Evolutionary conservation across 2,329 filamentous ascomycete species (phyloP).

Genomic region (Leptographium lundbergii): DNA sequence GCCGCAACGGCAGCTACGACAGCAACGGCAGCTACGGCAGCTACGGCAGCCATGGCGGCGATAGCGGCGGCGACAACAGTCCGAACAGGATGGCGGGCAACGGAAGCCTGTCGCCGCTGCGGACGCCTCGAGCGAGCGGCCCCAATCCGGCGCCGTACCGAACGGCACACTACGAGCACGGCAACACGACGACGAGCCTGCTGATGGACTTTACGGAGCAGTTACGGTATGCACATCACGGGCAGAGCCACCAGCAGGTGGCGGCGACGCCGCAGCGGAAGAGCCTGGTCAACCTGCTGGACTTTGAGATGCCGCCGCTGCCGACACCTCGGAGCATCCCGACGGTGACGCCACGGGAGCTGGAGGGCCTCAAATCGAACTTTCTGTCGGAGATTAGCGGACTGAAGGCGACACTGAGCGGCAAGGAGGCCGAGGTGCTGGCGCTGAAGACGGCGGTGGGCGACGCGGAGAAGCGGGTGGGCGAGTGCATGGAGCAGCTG

Average conservation of each 20-base stretch:
- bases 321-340: conserved; percentile 88
- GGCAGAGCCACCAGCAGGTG: conserved; percentile 13
- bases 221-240: conserved; percentile 29
- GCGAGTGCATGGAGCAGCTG: conserved; percentile 70
- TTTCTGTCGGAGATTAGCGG: conserved; percentile 90
- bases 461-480: conserved; percentile 85
- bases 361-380: conserved; percentile 82
- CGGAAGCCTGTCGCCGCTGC: conserved; percentile 27
- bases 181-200: conserved; percentile 63
- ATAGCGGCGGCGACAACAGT: conserved; percentile 27
- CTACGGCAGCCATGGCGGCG: background rate
- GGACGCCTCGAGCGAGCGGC: conserved; percentile 2
- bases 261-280: conserved; percentile 32
- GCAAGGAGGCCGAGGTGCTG: conserved; percentile 82
- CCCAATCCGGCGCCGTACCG: conserved; percentile 16
- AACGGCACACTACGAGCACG: conserved; percentile 34
- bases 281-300: conserved; percentile 57
- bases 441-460: conserved; percentile 77
- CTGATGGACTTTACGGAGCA: conserved; percentile 83
- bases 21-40: conserved; percentile 21
- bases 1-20: conserved; percentile 24
- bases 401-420: conserved; percentile 81
- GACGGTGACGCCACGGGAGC: conserved; percentile 78
- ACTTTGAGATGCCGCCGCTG: conserved; percentile 88
- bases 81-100: conserved; percentile 37